Conservation (phyloP, 352 stramenopile species). For the Peronospora destructor region DNA sequence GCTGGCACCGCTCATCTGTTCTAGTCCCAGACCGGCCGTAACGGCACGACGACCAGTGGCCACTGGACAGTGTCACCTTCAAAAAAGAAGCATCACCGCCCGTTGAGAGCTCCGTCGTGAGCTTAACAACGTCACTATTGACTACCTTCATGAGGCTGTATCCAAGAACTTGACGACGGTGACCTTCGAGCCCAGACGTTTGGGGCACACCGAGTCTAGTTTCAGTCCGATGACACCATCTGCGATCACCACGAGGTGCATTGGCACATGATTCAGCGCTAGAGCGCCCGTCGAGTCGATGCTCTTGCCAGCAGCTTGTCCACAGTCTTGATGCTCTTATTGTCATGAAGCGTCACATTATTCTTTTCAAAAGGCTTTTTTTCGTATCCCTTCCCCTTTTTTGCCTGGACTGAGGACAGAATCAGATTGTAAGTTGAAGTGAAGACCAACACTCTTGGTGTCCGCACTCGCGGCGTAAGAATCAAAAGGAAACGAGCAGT, state of each 20-base stretch:
- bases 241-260: slow-evolving; percentile 95
- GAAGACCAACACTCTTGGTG: slow-evolving; percentile 24
- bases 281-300: slow-evolving; percentile 97
- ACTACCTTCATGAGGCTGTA: slow-evolving; percentile 89
- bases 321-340: slow-evolving; percentile 85
- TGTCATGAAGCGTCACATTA: slow-evolving; percentile 88
- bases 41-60: slow-evolving; percentile 91
- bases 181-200: slow-evolving; percentile 89
- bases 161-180: slow-evolving; percentile 99
- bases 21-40: slow-evolving; percentile 94
- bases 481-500: background rate
- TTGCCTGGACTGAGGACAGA: background rate
- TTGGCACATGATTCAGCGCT: slow-evolving; percentile 88
- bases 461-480: slow-evolving; percentile 1
- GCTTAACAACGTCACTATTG: no score
- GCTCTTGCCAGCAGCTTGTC: slow-evolving; percentile 96
- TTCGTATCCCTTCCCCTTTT: no score
- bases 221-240: slow-evolving; percentile 98
- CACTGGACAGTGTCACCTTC: slow-evolving; percentile 79
- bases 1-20: slow-evolving; percentile 93
- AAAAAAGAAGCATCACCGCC: slow-evolving; percentile 49
- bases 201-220: slow-evolving; percentile 98
- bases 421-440: slow-evolving; percentile 25
- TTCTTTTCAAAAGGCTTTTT: no score
- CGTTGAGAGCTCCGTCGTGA: slow-evolving; percentile 88